Evolutionary conservation across 805 yeast species (phyloP).

Genomic region (Candida alai): DNA sequence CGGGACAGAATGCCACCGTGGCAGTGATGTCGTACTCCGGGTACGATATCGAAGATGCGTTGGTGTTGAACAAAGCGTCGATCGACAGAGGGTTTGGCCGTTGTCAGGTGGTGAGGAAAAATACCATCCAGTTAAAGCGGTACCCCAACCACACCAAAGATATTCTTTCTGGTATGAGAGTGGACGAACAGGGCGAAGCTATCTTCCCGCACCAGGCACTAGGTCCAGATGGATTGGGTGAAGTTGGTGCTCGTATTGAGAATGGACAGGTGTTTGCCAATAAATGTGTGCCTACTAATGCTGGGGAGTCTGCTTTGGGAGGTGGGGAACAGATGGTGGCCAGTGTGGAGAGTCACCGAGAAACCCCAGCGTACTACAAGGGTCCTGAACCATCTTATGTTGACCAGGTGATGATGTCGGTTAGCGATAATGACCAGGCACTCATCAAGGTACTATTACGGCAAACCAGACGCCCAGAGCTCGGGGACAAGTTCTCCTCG

Average conservation of each 20-base stretch:
- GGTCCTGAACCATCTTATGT: conserved; percentile 95
- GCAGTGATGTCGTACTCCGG: conserved; percentile 99
- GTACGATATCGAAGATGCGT: conserved; percentile 98
- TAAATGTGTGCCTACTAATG: conserved; percentile 86
- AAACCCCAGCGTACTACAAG: conserved; percentile 85
- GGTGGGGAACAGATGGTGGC: conserved; percentile 23
- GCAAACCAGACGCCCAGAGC: conserved; percentile 95
- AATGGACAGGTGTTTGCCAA: conserved; percentile 93
- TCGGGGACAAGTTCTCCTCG: conserved; percentile 96
- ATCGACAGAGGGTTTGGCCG: conserved; percentile 97
- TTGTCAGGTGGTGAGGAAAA: conserved; percentile 91
- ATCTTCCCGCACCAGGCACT: conserved; percentile 81
- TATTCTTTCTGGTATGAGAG: conserved; percentile 86
- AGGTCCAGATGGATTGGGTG: conserved; percentile 96
- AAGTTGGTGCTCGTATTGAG: conserved; percentile 86
- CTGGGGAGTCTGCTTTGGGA: conserved; percentile 60
- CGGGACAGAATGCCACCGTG: conserved; percentile 98
- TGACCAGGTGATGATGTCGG: conserved; percentile 97
- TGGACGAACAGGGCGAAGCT: conserved; percentile 75
- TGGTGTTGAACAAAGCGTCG: conserved; percentile 89
- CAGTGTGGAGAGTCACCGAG: conserved; percentile 65
- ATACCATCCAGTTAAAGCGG: conserved; percentile 82
- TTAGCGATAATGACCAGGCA: conserved; percentile 92
- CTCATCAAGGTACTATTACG: conserved; percentile 86
- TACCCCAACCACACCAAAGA: conserved; percentile 94